A percentile compares a stretch with the other conserved stretches of the same genome.
Evolutionary conservation across 371 early-diverging fungal genomes (phyloP).

Genomic region (Mucor saturninus): DNA sequence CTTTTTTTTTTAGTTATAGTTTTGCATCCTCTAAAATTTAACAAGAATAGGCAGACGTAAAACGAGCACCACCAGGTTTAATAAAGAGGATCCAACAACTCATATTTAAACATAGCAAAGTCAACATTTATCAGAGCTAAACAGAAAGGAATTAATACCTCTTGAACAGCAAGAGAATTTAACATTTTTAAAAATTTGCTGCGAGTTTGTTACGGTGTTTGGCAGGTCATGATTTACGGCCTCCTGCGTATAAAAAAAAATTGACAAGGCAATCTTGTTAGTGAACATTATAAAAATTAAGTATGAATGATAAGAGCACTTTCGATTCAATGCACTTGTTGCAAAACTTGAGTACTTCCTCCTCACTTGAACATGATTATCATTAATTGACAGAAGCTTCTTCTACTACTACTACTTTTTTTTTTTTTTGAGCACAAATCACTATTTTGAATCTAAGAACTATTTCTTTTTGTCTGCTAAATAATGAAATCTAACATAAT

Average conservation of each 20-base stretch:
- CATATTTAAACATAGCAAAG: background rate
- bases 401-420: too few species aligned
- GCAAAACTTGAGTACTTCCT: too few species aligned
- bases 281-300: background rate
- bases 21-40: conserved; percentile 1
- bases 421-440: too few species aligned
- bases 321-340: too few species aligned
- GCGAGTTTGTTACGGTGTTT: background rate
- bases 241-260: background rate
- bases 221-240: background rate
- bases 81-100: conserved; percentile 1
- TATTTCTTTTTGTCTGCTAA: too few species aligned
- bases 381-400: too few species aligned
- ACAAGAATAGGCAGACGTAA: conserved; percentile 1
- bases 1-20: background rate
- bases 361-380: too few species aligned
- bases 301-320: background rate
- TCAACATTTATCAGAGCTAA: background rate
- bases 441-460: too few species aligned
- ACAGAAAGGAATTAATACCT: background rate
- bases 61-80: conserved; percentile 3
- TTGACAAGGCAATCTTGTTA: background rate
- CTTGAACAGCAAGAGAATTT: background rate
- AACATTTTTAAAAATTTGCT: background rate
- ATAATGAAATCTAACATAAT: too few species aligned